phyloP scores from a whole-genome alignment of 1,284 basidiomycete genomes.

The Phellinidium pouzarii region DNA sequence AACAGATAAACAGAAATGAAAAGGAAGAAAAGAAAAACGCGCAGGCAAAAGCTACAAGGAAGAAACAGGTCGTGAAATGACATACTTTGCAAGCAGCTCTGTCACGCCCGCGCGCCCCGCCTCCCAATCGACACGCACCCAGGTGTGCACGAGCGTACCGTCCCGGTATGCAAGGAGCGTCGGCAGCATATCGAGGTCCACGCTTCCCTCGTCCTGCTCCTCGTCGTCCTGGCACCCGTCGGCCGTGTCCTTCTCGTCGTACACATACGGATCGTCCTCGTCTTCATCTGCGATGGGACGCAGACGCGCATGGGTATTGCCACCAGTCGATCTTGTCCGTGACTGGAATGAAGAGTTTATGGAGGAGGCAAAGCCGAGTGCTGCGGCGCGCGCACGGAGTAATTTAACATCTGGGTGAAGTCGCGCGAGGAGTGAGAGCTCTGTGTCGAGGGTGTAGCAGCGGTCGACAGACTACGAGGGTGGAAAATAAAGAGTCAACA shows the following conservation, averaged over 20 bases:
- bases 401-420: constrained; percentile 71
- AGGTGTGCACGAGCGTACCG: constrained; percentile 76
- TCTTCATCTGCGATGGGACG: constrained; percentile 29
- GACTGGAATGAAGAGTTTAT: constrained; percentile 22
- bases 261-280: constrained; percentile 42
- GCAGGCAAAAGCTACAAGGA: neutral
- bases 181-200: constrained; percentile 77
- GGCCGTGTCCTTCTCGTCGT: constrained; percentile 32
- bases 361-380: constrained; percentile 66
- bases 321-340: constrained; percentile 19
- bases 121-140: constrained; percentile 84
- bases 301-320: constrained; percentile 21
- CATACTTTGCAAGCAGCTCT: constrained; percentile 58
- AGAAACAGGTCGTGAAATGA: constrained; percentile 10
- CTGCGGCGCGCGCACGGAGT: constrained; percentile 64
- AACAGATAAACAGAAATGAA: neutral
- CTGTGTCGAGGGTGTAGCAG: constrained; percentile 65
- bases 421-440: constrained; percentile 62
- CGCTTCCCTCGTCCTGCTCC: constrained; percentile 41
- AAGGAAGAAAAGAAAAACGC: neutral
- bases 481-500: too few relatives aligned
- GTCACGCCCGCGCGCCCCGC: constrained; percentile 59
- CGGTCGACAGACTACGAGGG: constrained; percentile 57
- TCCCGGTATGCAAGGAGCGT: constrained; percentile 77
- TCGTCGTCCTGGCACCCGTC: constrained; percentile 30